A percentile compares a stretch with the other conserved stretches of the same genome.
These are phyloP conservation scores for Naegleria fowleri DNA, from an alignment of 208 protist species.

Conservation along the genomic window DNA sequence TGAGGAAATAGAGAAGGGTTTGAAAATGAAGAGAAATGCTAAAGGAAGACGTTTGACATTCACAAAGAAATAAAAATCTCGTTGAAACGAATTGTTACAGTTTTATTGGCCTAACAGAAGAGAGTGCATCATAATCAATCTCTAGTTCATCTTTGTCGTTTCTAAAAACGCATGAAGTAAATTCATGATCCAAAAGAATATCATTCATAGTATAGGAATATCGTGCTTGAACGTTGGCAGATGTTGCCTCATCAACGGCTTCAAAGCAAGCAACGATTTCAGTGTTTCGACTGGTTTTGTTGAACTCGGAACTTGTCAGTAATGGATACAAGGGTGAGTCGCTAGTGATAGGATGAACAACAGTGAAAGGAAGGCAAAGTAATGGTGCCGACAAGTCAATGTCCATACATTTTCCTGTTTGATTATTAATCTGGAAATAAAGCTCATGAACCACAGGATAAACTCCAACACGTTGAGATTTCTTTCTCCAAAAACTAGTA, in stretches of 20 bases:
- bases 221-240: neutral
- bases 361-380: neutral
- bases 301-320: neutral
- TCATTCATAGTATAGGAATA: neutral
- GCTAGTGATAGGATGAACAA: neutral
- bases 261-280: neutral
- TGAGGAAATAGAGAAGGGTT: no score
- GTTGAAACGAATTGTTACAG: no score
- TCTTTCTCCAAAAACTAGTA: neutral
- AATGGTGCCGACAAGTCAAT: neutral
- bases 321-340: neutral
- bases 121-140: neutral
- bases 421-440: neutral
- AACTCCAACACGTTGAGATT: neutral
- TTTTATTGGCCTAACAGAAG: neutral
- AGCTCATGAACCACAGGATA: neutral
- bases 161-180: neutral
- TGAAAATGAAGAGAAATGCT: no score
- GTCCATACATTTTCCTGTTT: neutral
- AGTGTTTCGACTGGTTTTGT: neutral
- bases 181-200: neutral
- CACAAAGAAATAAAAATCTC: no score
- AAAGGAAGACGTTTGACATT: no score
- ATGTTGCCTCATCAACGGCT: neutral
- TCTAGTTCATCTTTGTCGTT: neutral